These are phyloP conservation scores for Metarhizium album DNA, from an alignment of 2,329 filamentous ascomycete species.

Conservation along the genomic window DNA sequence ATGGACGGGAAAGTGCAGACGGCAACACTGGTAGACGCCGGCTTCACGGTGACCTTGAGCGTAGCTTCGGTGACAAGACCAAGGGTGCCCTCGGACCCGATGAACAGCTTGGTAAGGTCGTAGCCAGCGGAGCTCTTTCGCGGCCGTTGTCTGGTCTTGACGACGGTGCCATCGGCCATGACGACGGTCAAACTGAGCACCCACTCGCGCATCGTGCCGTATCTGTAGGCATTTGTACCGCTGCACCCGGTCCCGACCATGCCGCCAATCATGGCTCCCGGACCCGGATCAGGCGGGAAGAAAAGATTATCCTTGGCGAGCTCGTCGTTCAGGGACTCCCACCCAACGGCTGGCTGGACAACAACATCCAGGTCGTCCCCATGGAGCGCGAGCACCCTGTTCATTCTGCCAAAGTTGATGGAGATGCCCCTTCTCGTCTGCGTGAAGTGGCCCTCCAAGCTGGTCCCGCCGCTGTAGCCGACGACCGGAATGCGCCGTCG, in stretches of 20 bases:
- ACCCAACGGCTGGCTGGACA: constrained; percentile 73
- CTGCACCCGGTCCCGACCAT: constrained; percentile 67
- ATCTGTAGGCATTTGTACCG: constrained; percentile 84
- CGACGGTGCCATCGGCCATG: constrained; percentile 77
- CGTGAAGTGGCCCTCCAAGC: constrained; percentile 79
- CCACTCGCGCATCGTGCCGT: constrained; percentile 94
- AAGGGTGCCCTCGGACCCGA: constrained; percentile 84
- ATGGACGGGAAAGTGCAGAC: constrained; percentile 51
- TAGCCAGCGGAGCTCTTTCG: constrained; percentile 88
- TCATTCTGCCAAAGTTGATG: constrained; percentile 79
- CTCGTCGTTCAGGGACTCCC: constrained; percentile 75
- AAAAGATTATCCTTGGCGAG: constrained; percentile 66
- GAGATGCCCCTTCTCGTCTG: constrained; percentile 75
- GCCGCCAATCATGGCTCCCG: constrained; percentile 84
- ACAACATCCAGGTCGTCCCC: constrained; percentile 67
- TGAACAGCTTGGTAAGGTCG: constrained; percentile 79
- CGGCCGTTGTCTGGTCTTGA: constrained; percentile 80
- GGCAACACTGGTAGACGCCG: constrained; percentile 70
- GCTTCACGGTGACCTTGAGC: constrained; percentile 74
- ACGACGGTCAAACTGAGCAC: constrained; percentile 80
- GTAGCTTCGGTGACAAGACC: constrained; percentile 87
- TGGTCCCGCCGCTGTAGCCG: constrained; percentile 79
- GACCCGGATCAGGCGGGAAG: constrained; percentile 86
- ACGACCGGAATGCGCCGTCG: constrained; percentile 71
- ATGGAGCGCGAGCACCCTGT: constrained; percentile 67